Base-by-base conservation (phyloP, 352 stramenopile genomes). In the Lagenidium sp. region DNA sequence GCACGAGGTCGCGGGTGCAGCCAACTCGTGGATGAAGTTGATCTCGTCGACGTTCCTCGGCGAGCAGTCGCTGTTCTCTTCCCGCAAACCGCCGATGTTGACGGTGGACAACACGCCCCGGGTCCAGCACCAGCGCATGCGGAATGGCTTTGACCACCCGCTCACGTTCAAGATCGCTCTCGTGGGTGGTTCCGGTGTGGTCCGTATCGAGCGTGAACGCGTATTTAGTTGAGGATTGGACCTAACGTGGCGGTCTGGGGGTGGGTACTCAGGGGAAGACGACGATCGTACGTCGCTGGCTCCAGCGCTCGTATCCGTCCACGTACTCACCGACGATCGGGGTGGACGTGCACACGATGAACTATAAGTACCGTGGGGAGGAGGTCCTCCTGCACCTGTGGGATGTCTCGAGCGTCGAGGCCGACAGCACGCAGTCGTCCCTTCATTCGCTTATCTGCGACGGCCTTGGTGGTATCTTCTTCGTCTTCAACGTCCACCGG, bases 401-500 rank as follows among this genome's bases (percentile, higher is more conserved):
- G 28, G 28, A 32, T 32, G 28, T 32, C 8, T 32, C 28, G 5
- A 90, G 70, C 35, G 63, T 68, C 20, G 80, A 93, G 38, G 68
- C 82, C 11, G 77, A 93, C 43, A 58, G 59, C 24, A 63, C 47
- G 18, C 66, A 67, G 30, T 69, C 68, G n/a, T 68, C 74, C 15
- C 56, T 89, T 19, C 77, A 89, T 50, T 50, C 79, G 44, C 58
- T 89, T 12, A 43, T 88, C 20, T 93, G 80, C 34, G 74, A 90
- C 8, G 65, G 76, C 12, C 65, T 93, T 25, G 80, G 90, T 46
- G 80, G 80, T 38, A 67, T 93, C 41, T 93, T 93, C 55, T 87
- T 87, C 31, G 80, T 90, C n/a, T 88, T 88, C 43, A 93, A 93
- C 48, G 75, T 93, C 28, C 77, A 93, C 47, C 74, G 80, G 25